These are phyloP conservation scores for Arachis monticola DNA, from an alignment of 331 rosid genomes.

Conservation along the genomic window DNA sequence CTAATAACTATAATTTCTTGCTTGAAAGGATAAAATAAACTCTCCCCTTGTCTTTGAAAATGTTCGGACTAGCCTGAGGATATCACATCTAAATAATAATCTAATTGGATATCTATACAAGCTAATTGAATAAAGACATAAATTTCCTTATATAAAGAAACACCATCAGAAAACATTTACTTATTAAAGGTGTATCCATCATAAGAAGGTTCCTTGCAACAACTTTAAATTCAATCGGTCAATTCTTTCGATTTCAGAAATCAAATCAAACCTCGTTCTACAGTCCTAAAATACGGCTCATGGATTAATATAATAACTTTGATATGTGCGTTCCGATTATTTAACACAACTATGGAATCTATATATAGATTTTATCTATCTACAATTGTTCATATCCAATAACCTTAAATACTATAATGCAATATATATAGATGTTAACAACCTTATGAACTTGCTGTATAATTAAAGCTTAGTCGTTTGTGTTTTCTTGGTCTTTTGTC, in stretches of 20 bases:
- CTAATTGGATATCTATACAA: not conserved
- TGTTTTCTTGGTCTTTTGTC: no score
- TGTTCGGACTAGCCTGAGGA: not conserved
- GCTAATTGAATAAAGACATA: not conserved
- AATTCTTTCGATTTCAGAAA: constrained; percentile 7
- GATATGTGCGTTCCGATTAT: not conserved
- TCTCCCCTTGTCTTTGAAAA: no score
- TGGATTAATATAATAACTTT: not conserved
- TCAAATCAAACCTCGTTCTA: not conserved
- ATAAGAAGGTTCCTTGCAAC: not conserved
- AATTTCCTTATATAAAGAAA: not conserved
- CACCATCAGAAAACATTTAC: not conserved
- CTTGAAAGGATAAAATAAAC: no score
- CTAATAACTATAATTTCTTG: no score
- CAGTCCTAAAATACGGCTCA: not conserved
- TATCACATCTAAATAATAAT: not conserved
- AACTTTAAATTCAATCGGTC: not conserved
- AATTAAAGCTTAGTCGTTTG: no score
- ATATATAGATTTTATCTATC: not conserved
- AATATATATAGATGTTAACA: no score
- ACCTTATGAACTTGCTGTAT: no score
- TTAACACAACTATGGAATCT: not conserved
- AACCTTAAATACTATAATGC: not conserved
- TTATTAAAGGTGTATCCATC: not conserved
- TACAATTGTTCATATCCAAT: not conserved